Evolutionary conservation across 2,329 filamentous ascomycete species (phyloP), one percentile per base, ranked within the genome.

Genomic region (Fusarium algeriense): DNA sequence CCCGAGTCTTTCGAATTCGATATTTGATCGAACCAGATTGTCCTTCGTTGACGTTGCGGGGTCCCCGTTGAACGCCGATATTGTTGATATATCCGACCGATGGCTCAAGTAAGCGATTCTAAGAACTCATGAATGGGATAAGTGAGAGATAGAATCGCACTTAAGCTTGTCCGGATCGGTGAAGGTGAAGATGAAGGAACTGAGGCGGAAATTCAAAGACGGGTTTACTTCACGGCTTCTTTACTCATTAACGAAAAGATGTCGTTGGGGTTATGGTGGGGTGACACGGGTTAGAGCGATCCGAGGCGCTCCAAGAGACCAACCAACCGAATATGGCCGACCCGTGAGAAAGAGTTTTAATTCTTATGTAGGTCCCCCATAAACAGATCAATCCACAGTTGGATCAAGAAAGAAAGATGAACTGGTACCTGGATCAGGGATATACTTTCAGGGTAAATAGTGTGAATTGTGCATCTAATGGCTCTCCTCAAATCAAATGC

Each of bases 221-320:
- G 43, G 44, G 38, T 50, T 60, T 67, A 34, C 30, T 52, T 48
- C 34, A 40, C 44, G 32, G 40, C 19, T 43, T 41, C 43, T 59
- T 67, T 50, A 40, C 34, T 45, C 37, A 26, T 70, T 54, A 52
- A 72, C 15, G 35, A 40, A 73, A 44, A 52, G 32, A 72, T 62
- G 56, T 56, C 60, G 65, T 70, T 72, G 67, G 70, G 70, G 62
- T 71, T 43, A 26, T 59, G 56, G 70, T 73, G 70, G 70, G 70
- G 67, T 73, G 70, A 73, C 41, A 15, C 67, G 57, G 70, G 48
- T 71, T 65, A 50, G 52, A 63, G 37, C 59, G 40, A 61, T 73
- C 69, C 63, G 58, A 73, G 41, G 43, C 46, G 35, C 50, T 64
- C 30, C 30, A 45, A 35, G 10, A 49, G 35, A 64, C 69, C 66